phyloP scores from a whole-genome alignment of 2,329 filamentous ascomycete genomes.

The Stylonectria norvegica region DNA sequence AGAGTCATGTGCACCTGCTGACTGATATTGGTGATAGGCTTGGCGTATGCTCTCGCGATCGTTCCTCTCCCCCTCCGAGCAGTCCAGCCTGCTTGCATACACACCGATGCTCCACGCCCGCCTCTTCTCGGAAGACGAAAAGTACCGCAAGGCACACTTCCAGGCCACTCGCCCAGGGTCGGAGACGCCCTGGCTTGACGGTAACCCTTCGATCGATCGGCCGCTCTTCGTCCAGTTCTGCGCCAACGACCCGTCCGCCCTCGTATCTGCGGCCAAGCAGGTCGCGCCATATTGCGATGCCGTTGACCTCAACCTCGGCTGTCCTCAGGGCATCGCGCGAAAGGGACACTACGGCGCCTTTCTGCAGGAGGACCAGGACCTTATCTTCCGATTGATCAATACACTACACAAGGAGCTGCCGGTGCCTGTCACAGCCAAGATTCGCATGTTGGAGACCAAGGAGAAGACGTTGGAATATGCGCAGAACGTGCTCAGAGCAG shows the following conservation, averaged over 20 bases:
- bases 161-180: conserved; percentile 54
- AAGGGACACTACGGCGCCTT: conserved; percentile 93
- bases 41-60: conserved; percentile 97
- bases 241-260: conserved; percentile 76
- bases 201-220: conserved; percentile 78
- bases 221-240: conserved; percentile 97
- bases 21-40: conserved; percentile 54
- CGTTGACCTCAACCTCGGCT: conserved; percentile 91
- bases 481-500: conserved; percentile 77
- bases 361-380: conserved; percentile 83
- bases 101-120: conserved; percentile 96
- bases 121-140: conserved; percentile 72
- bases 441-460: conserved; percentile 80
- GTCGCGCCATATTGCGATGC: conserved; percentile 90
- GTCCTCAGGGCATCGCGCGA: conserved; percentile 90
- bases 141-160: conserved; percentile 78
- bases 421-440: conserved; percentile 91
- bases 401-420: conserved; percentile 74
- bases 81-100: conserved; percentile 73
- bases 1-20: background rate
- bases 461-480: conserved; percentile 89
- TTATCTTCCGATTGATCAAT: conserved; percentile 79
- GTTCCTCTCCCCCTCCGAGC: conserved; percentile 68
- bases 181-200: conserved; percentile 66
- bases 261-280: conserved; percentile 73